A percentile compares a stretch with the other conserved stretches of the same genome.
Evolutionary conservation across 257 asterid species (phyloP).

Genomic region (Lycium ferocissimum): DNA sequence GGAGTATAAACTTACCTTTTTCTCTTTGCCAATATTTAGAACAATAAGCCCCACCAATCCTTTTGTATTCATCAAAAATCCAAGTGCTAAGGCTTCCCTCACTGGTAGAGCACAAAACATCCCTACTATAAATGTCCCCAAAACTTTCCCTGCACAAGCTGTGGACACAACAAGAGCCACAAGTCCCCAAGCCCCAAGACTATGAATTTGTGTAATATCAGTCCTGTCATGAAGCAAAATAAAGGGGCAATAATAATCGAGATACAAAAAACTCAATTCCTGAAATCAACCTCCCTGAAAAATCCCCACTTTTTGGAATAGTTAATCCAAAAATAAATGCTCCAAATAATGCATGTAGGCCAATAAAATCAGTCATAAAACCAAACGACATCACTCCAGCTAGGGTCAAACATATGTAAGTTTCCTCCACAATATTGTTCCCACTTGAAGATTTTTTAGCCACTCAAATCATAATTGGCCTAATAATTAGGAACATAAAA

Average conservation of each 20-base stretch:
- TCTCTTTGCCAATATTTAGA: constrained; percentile 19
- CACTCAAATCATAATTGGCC: constrained; percentile 62
- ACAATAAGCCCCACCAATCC: constrained; percentile 55
- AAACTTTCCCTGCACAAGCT: constrained; percentile 65
- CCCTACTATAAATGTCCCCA: constrained; percentile 64
- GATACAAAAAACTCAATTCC: constrained; percentile 68
- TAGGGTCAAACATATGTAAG: constrained; percentile 56
- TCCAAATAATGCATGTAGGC: constrained; percentile 68
- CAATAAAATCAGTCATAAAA: constrained; percentile 66
- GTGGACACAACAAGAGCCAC: constrained; percentile 56
- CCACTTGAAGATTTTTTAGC: constrained; percentile 45
- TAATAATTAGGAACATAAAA: constrained; percentile 52
- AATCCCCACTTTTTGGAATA: no score
- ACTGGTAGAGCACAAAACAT: constrained; percentile 56
- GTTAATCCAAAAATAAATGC: no score
- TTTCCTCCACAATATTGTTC: constrained; percentile 48
- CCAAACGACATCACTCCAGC: constrained; percentile 64
- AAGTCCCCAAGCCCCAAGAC: constrained; percentile 60
- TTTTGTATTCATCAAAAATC: constrained; percentile 74
- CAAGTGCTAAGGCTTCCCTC: constrained; percentile 65
- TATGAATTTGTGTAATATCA: constrained; percentile 46
- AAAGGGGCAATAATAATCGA: constrained; percentile 64
- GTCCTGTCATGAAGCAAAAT: constrained; percentile 71
- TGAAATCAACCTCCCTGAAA: constrained; percentile 40
- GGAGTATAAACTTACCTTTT: background rate